These are phyloP conservation scores for Botrytis byssoidea DNA, from an alignment of 2,329 filamentous ascomycete genomes.

Conservation along the genomic window DNA sequence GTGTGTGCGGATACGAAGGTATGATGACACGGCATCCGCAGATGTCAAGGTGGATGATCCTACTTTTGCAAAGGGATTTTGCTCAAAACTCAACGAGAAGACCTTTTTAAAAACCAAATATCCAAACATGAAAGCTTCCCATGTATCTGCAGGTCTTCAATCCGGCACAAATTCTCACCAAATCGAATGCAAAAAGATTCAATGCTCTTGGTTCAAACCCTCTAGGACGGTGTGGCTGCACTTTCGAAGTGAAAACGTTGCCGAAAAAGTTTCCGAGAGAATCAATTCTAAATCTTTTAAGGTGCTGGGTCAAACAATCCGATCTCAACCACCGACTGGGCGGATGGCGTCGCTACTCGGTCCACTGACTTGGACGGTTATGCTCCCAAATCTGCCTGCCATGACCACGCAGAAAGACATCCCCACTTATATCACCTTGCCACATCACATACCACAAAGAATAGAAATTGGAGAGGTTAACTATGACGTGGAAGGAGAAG, in stretches of 20 bases:
- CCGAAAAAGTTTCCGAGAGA: constrained; percentile 28
- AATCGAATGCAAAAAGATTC: constrained; percentile 33
- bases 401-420: constrained; percentile 27
- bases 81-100: constrained; percentile 21
- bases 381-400: constrained; percentile 29
- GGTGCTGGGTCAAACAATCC: constrained; percentile 25
- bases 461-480: constrained; percentile 26
- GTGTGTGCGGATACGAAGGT: constrained; percentile 24
- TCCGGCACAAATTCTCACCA: constrained; percentile 22
- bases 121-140: background rate
- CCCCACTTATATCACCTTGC: constrained; percentile 20
- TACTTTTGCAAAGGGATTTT: constrained; percentile 29
- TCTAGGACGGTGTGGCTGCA: constrained; percentile 31
- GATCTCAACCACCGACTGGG: constrained; percentile 17
- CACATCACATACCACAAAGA: constrained; percentile 26
- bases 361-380: constrained; percentile 31
- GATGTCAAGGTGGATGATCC: constrained; percentile 31
- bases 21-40: constrained; percentile 15
- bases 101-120: constrained; percentile 1
- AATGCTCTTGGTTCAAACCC: constrained; percentile 35
- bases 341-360: constrained; percentile 13
- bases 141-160: background rate
- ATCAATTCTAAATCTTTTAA: constrained; percentile 31
- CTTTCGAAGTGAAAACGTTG: constrained; percentile 32
- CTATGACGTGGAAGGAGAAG: constrained; percentile 24